Base-by-base conservation (phyloP, 306 rosid species). In the Glycine soja region DNA sequence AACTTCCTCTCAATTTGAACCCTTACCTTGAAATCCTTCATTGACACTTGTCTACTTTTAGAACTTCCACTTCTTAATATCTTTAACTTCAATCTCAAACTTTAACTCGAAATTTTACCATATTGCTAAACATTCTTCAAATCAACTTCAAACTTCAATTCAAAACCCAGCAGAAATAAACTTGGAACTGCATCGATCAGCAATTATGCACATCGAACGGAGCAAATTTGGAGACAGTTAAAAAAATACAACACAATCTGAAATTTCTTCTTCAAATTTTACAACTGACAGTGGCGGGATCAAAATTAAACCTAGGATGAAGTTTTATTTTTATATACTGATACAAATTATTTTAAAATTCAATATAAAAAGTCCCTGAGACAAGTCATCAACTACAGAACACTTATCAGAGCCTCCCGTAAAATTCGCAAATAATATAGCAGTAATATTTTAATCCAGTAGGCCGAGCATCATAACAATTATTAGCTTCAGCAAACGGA, bases 291-390 rank as follows among this genome's bases (percentile, higher is more conserved):
- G 48, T 63, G 40, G 61, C 53, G 48, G 48, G 79, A 72, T 18
- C 72, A 80, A 76, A 81, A 83, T 46, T 66, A 74, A 83, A 45
- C 84, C 86, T 81, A 69, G 7, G 13, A 61, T 77, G 38, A 70
- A 67, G 81, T 73, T 73, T 62, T 76, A 80, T 42, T 78, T 72
- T 48, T 81, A 84, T 87, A 77, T 63, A 80, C 84, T 38, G 79
- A 70, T 72, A 80, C 81, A 83, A 54, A 83, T 76, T 83, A 86
- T 83, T 82, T 80, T 18, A 58, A 76, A n/a, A 80, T 72, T 80
- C 84, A 83, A 58, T 77, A 76, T 12, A 61, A 76, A 16, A 61
- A 77, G 53, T 62, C 74, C 53, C 83, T 59, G 62, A 57, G 73
- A 50, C 32, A 58, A 80, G 42, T 47, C 67, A 67, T 83, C 38